Evolutionary conservation across 331 rosid genomes (phyloP), one percentile per base, ranked within the genome.

Genomic region (Phaseolus coccineus): DNA sequence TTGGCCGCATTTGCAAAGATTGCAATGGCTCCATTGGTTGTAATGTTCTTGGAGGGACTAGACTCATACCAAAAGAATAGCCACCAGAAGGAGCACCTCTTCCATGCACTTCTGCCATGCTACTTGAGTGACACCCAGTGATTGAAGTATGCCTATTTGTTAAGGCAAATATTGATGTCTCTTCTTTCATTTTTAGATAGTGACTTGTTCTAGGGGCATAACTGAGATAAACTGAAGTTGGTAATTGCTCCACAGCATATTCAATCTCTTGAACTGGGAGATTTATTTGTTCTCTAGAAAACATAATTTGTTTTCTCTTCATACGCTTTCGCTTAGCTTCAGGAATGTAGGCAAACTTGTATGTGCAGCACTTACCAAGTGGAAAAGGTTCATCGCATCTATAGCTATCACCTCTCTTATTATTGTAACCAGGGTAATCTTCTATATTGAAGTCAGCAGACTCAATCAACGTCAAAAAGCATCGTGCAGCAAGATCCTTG

Each of bases 351-450:
- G 76, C 50, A 48, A 90, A 90, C 77, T 76, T 88, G 48, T 56
- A 90, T 31, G 94, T 90, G 66, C 88, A 56, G 75, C 92, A 88
- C 69, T 72, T 9, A 31, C 94, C 90, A 50, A 90, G 87, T 57
- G 77, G 84, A 77, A 88, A 90, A 7, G 88, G 83, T 16, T 68
- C 13, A 77, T 88, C 94, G 28, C 90, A 88, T 76, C 85, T 85
- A n/a, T 0, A 0, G 35, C 91, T 3, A 75, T 86, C 76, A 25
- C 94, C 94, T 81, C 94, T 74, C 74, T 90, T 90, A 16, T 88
- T 86, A 48, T 80, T 64, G 69, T 88, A 90, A 69, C 88, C 87
- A 0, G 83, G 89, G 46, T 87, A 90, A 65, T 86, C 87, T 65
- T 87, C 79, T 19, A 52, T 81, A 44, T 76, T 82, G 85, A 90